Base-by-base conservation (phyloP, 257 asterid genomes). In the Vinca minor region DNA sequence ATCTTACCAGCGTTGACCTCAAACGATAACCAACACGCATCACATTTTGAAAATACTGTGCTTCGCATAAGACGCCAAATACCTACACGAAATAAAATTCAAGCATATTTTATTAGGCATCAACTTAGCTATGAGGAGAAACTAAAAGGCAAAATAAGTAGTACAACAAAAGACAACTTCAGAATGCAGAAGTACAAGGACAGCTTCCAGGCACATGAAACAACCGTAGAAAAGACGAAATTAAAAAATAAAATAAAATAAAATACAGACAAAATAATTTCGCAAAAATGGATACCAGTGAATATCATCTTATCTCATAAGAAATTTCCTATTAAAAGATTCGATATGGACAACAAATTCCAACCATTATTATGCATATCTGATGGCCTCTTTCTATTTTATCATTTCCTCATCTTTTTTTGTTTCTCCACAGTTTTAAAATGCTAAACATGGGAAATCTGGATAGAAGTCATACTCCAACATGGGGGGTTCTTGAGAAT, bases 21-120 rank as follows among this genome's bases (percentile, higher is more conserved):
- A 92, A 77, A 49, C 98, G 94, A 78, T 65, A 88, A 63, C 98
- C 98, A 73, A 87, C 98, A 62, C 98, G 96, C 95, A 88, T 85
- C 82, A 92, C 98, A 69, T 88, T 88, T 67, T 88, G 98, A 73
- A 88, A 92, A 70, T 92, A 92, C 73, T 92, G 98, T 71, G 95
- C 96, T 85, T 91, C 98, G 73, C 87, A 85, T 63, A 88, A 68
- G 72, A 91, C 98, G 10, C 96, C 98, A 68, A 92, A 57, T 73
- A 83, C 69, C 71, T 73, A 55, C 6, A 56, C 20, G 38, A 62
- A 28, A 31, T 53, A 3, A 66, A 49, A 31, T 8, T 21, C 56
- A 64, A 56, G 59, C 53, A 58, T 32, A 61, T 44, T 11, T 11
- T 5, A 44, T 8, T 0, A 54, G 21, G 10, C 11, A 36, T 23